Conservation (phyloP, 2,329 filamentous ascomycete genomes). For the Fusarium beomiforme region DNA sequence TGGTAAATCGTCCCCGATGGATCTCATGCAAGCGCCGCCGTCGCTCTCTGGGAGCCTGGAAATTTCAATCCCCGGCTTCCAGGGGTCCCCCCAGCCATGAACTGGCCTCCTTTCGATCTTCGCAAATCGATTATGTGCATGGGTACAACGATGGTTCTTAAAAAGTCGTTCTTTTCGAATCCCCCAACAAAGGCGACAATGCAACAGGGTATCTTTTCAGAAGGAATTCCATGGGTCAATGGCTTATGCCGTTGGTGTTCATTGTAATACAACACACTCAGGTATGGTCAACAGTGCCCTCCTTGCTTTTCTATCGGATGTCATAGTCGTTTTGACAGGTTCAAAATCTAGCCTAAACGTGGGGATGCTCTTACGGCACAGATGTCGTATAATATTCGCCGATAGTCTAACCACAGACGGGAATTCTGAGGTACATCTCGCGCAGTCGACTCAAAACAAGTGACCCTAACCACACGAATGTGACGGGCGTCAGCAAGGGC, state of each 20-base stretch:
- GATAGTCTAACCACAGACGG: conserved; percentile 26
- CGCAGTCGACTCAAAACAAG: conserved; percentile 2
- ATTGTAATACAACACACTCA: not conserved
- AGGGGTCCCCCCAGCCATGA: conserved; percentile 16
- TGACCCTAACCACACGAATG: not conserved
- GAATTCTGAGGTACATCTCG: conserved; percentile 11
- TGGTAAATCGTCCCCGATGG: conserved; percentile 32
- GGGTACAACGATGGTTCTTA: conserved; percentile 7
- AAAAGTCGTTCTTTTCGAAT: conserved; percentile 8
- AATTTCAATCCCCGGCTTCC: conserved; percentile 10
- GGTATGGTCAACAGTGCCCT: not conserved
- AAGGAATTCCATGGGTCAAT: conserved; percentile 3
- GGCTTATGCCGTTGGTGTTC: not conserved
- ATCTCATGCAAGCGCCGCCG: conserved; percentile 38
- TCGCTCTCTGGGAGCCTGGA: not conserved
- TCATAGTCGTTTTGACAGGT: not conserved
- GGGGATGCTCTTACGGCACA: conserved; percentile 10
- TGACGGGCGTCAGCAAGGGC: conserved; percentile 11
- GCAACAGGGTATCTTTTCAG: not conserved
- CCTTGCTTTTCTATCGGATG: not conserved
- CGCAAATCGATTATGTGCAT: conserved; percentile 36
- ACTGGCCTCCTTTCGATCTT: conserved; percentile 33
- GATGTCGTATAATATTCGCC: conserved; percentile 25
- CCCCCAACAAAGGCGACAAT: conserved; percentile 12
- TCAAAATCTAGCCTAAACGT: not conserved